phyloP scores from a whole-genome alignment of 352 stramenopile species.

The Phytopythium sindhum region DNA sequence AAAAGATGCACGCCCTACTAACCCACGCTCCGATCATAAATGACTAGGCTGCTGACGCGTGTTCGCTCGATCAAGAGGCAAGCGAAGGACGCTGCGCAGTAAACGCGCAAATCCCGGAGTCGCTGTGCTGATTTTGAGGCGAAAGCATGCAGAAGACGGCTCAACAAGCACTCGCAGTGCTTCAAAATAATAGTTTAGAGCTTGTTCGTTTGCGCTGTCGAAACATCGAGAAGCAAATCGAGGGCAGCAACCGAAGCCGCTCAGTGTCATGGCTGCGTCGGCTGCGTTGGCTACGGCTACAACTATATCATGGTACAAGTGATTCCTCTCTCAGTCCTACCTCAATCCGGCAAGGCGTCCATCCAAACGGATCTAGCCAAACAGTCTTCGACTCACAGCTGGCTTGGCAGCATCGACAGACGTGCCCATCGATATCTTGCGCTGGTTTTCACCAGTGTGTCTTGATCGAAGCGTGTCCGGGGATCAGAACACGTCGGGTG shows the following conservation, averaged over 20 bases:
- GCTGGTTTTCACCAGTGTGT: too few relatives aligned
- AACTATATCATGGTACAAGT: slow-evolving; percentile 4
- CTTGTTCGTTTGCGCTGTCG: neutral
- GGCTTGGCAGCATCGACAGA: neutral
- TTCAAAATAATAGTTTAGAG: slow-evolving; percentile 6
- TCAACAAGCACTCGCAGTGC: neutral
- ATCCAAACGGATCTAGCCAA: neutral
- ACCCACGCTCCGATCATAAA: neutral
- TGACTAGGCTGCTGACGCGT: neutral
- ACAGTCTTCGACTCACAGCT: neutral
- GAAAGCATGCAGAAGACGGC: too few relatives aligned
- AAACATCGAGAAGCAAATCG: neutral
- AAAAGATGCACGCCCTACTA: neutral
- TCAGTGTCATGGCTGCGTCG: neutral
- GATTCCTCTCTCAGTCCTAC: neutral
- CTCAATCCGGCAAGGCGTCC: neutral
- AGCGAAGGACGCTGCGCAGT: neutral
- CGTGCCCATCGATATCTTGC: neutral
- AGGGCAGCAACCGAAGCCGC: neutral
- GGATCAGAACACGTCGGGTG: slow-evolving; percentile 66
- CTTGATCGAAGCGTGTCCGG: neutral
- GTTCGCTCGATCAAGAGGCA: neutral
- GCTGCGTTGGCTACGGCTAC: neutral
- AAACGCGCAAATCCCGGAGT: neutral
- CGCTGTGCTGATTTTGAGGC: too few relatives aligned